These are phyloP conservation scores for Stropharia rugosoannulata DNA, from an alignment of 768 basidiomycete genomes.

Conservation along the genomic window DNA sequence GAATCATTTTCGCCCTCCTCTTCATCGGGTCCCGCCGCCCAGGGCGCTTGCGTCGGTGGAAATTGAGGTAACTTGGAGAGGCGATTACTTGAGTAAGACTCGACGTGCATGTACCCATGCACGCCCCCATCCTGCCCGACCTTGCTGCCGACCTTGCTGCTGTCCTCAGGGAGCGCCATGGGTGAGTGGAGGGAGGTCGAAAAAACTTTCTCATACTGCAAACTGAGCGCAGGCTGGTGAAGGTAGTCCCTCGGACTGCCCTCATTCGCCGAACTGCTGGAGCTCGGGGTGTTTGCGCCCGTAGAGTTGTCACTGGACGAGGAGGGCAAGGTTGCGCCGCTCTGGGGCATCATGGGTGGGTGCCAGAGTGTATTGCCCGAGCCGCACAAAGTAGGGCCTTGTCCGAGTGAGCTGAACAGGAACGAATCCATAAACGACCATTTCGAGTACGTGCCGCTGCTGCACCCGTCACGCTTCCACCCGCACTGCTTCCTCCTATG, in stretches of 20 bases:
- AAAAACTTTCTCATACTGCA: constrained; percentile 68
- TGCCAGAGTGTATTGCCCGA: constrained; percentile 75
- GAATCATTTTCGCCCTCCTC: constrained; percentile 55
- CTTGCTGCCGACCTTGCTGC: constrained; percentile 6
- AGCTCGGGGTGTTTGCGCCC: constrained; percentile 5
- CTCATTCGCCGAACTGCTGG: constrained; percentile 24
- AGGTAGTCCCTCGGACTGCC: constrained; percentile 75
- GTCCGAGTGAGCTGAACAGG: constrained; percentile 47
- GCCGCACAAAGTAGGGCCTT: constrained; percentile 51
- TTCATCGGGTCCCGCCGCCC: constrained; percentile 29
- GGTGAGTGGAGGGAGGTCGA: constrained; percentile 46
- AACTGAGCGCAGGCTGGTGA: constrained; percentile 54
- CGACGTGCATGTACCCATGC: constrained; percentile 25
- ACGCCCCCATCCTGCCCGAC: constrained; percentile 13
- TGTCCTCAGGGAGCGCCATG: constrained; percentile 40
- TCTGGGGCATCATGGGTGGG: constrained; percentile 67
- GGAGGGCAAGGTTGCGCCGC: constrained; percentile 20
- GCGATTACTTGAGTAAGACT: constrained; percentile 48
- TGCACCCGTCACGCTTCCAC: no score
- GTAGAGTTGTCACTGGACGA: background rate
- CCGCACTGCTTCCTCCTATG: no score
- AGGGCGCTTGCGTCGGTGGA: constrained; percentile 16
- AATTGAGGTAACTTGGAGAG: constrained; percentile 64
- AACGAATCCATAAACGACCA: constrained; percentile 60
- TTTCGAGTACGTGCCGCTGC: constrained; percentile 42